A percentile compares a stretch with the other conserved stretches of the same genome.
phyloP scores from a whole-genome alignment of 1,139 yeast genomes.

The Scheffersomyces segobiensis region DNA sequence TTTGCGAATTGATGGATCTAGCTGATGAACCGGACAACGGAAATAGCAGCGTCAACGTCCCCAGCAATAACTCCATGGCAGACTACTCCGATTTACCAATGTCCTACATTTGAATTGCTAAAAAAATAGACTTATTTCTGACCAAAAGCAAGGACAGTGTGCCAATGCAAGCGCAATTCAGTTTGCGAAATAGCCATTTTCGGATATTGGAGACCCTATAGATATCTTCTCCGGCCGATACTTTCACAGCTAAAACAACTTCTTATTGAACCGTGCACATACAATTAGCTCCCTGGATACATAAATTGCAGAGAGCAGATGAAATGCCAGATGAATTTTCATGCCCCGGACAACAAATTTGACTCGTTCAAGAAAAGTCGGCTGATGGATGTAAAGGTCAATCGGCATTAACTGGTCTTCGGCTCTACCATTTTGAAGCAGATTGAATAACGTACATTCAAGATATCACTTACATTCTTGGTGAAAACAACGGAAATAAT shows the following conservation, averaged over 20 bases:
- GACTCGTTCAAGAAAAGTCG: background rate
- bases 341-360: background rate
- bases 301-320: background rate
- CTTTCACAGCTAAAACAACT: background rate
- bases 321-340: background rate
- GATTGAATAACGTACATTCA: background rate
- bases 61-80: background rate
- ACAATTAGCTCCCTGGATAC: background rate
- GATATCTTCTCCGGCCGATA: background rate
- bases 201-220: too few species aligned
- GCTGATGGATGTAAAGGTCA: background rate
- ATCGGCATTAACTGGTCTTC: background rate
- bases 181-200: too few species aligned
- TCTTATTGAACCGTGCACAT: background rate
- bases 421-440: background rate
- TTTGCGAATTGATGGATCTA: background rate
- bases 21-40: background rate
- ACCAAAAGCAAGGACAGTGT: too few species aligned
- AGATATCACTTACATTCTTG: background rate
- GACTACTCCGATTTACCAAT: background rate
- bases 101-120: background rate
- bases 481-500: background rate
- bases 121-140: too few species aligned
- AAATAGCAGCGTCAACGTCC: background rate
- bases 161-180: too few species aligned